phyloP scores from a whole-genome alignment of 441 rosid species.

The Pelargonium australe region DNA sequence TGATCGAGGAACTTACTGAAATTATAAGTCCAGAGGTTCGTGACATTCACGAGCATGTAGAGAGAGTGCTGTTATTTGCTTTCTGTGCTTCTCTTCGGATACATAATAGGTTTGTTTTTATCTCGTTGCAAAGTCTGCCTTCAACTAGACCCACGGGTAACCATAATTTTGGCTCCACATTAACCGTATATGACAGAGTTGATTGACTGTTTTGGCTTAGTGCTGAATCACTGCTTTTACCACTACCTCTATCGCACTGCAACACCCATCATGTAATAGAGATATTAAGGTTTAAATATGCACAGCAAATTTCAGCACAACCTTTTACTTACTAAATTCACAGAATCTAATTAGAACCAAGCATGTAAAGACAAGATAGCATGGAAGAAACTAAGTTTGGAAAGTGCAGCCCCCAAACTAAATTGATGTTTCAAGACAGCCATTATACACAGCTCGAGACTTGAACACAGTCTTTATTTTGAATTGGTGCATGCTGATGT shows the following conservation, averaged over 20 bases:
- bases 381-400: neutral
- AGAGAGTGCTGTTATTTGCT: constrained; percentile 22
- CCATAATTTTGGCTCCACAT: constrained; percentile 72
- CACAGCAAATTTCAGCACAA: neutral
- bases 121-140: constrained; percentile 67
- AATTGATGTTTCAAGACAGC: no score
- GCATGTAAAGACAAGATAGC: neutral
- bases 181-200: constrained; percentile 50
- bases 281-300: constrained; percentile 10
- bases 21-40: neutral
- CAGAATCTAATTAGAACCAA: neutral
- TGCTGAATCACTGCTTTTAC: constrained; percentile 24
- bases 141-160: constrained; percentile 66
- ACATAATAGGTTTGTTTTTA: constrained; percentile 59
- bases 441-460: no score
- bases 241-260: constrained; percentile 41
- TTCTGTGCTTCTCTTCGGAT: constrained; percentile 58
- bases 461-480: no score
- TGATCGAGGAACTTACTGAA: neutral
- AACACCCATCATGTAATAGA: constrained; percentile 13
- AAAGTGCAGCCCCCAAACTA: neutral
- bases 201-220: constrained; percentile 40
- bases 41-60: constrained; percentile 15
- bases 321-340: neutral
- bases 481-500: no score